Percentiles rank a stretch among this genome's conserved stretches.
phyloP scores from a whole-genome alignment of 2,329 filamentous ascomycete genomes.

The Colletotrichum tamarilloi region DNA sequence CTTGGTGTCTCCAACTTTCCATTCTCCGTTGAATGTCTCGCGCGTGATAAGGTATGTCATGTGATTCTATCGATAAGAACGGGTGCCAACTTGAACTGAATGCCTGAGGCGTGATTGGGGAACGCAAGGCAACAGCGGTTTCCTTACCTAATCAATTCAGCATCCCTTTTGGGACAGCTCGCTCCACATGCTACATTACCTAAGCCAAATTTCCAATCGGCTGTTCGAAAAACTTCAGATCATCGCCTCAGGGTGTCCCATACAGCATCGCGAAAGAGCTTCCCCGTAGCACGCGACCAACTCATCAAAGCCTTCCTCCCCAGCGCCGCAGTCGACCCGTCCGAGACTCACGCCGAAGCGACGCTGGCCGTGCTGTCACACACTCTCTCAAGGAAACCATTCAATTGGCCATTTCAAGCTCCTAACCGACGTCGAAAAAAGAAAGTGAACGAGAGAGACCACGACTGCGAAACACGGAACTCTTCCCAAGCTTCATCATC shows the following conservation, averaged over 20 bases:
- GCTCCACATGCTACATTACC: conserved; percentile 11
- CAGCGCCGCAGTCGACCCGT: background rate
- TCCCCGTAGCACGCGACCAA: conserved; percentile 15
- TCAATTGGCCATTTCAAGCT: conserved; percentile 9
- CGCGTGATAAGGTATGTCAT: background rate
- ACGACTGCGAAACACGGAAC: no score
- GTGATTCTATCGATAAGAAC: background rate
- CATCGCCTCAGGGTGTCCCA: conserved; percentile 12
- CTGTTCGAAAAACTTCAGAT: conserved; percentile 33
- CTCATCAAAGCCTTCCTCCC: background rate
- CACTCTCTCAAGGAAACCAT: background rate
- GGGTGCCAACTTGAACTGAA: accelerated
- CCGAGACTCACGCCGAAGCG: conserved; percentile 5
- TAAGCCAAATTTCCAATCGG: conserved; percentile 26
- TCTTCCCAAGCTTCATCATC: background rate
- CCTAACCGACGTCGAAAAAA: background rate
- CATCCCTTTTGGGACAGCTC: conserved; percentile 22
- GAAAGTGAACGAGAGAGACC: background rate
- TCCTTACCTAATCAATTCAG: background rate
- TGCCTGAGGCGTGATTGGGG: background rate
- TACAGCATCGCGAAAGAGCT: background rate
- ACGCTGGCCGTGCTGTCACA: conserved; percentile 27
- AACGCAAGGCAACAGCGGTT: background rate
- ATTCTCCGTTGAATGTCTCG: background rate
- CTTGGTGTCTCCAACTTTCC: background rate